Conservation (phyloP, 2,329 filamentous ascomycete genomes). For the Mollisia scopiformis region DNA sequence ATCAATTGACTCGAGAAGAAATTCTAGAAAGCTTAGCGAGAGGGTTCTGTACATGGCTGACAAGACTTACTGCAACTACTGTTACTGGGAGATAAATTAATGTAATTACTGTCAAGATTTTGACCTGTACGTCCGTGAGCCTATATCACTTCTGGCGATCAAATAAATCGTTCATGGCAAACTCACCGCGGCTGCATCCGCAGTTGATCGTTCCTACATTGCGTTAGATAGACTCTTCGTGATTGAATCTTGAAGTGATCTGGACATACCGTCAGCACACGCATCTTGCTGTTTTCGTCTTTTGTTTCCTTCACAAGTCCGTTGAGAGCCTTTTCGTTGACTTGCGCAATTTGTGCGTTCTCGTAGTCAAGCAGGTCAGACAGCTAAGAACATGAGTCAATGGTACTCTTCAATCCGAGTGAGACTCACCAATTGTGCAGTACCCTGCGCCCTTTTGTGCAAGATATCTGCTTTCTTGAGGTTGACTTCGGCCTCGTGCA, state of each 20-base stretch:
- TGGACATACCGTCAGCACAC: conserved; percentile 15
- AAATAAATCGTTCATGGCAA: background rate
- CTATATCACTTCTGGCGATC: no score
- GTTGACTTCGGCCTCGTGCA: conserved; percentile 9
- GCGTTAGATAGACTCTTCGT: background rate
- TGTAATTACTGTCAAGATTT: conserved; percentile 22
- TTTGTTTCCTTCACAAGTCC: conserved; percentile 13
- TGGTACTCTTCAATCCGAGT: background rate
- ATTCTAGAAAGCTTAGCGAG: conserved; percentile 3
- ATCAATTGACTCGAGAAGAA: conserved; percentile 25
- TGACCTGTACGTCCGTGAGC: conserved; percentile 4
- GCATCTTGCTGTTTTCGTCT: conserved; percentile 21
- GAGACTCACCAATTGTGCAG: conserved; percentile 15
- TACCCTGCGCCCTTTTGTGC: conserved; percentile 14
- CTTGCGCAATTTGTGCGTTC: conserved; percentile 19
- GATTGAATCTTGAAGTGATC: no score
- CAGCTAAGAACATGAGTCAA: conserved; percentile 4
- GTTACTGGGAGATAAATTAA: conserved; percentile 19
- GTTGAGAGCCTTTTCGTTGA: conserved; percentile 11
- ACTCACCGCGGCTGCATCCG: conserved; percentile 17
- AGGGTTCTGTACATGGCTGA: background rate
- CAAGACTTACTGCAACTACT: conserved; percentile 12
- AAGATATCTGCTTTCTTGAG: conserved; percentile 15
- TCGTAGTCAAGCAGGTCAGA: conserved; percentile 21
- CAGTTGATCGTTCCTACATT: conserved; percentile 14